Evolutionary conservation across 2,329 filamentous ascomycete genomes (phyloP).

Genomic region (Fusarium sp.): DNA sequence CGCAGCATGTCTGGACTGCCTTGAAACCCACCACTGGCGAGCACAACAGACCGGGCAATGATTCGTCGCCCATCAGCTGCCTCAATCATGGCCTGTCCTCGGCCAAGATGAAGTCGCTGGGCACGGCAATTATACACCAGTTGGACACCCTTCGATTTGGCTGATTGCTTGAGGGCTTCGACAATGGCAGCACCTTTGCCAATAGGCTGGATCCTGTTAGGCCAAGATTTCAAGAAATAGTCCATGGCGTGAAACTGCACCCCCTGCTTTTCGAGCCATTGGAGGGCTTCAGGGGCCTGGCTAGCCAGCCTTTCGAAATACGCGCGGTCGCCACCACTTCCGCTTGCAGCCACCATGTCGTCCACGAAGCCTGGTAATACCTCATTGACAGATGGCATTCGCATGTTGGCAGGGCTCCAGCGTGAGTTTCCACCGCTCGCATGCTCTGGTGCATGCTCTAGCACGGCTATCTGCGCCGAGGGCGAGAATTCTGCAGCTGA

Average conservation of each 20-base stretch:
- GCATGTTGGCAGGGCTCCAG: constrained; percentile 31
- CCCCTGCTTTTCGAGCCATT: constrained; percentile 20
- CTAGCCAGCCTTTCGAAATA: constrained; percentile 24
- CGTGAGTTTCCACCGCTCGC: constrained; percentile 26
- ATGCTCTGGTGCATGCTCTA: constrained; percentile 33
- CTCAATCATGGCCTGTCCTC: constrained; percentile 11
- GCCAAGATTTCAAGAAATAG: constrained; percentile 24
- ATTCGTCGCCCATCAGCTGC: constrained; percentile 17
- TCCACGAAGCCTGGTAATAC: constrained; percentile 20
- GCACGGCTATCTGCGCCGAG: constrained; percentile 28
- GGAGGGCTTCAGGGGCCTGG: constrained; percentile 19
- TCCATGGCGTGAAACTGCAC: constrained; percentile 19
- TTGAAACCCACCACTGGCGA: constrained; percentile 19
- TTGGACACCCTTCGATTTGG: constrained; percentile 22
- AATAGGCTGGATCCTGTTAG: constrained; percentile 21
- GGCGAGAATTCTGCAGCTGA: constrained; percentile 26
- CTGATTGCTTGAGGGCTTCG: constrained; percentile 19
- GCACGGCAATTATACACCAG: constrained; percentile 19
- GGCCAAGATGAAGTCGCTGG: constrained; percentile 18
- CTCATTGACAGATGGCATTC: constrained; percentile 32
- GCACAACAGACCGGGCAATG: constrained; percentile 17
- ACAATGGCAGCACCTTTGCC: constrained; percentile 20
- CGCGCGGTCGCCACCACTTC: constrained; percentile 15
- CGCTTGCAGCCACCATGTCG: constrained; percentile 13
- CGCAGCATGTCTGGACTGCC: constrained; percentile 19